Conservation (phyloP, 106 monocot species). For the Allium sativum region DNA sequence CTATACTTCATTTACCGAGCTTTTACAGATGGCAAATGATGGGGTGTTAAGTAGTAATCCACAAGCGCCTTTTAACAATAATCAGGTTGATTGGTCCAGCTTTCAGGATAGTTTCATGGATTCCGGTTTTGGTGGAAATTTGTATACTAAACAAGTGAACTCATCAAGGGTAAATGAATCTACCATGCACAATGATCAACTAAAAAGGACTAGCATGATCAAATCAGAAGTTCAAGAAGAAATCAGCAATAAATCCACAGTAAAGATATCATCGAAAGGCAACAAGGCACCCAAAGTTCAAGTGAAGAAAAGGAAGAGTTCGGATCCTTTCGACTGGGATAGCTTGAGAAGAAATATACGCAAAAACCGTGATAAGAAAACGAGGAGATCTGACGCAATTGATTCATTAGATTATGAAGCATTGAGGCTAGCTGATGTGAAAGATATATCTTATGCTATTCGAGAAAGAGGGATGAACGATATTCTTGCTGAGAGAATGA, state of each 20-base stretch:
- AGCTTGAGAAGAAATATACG: slow-evolving; percentile 34
- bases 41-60: not conserved
- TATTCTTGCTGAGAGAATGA: slow-evolving; percentile 74
- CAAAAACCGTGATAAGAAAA: slow-evolving; percentile 15
- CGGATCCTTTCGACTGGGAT: slow-evolving; percentile 79
- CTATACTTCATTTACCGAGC: slow-evolving; percentile 44
- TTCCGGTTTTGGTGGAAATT: not conserved
- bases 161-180: slow-evolving; percentile 1
- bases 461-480: slow-evolving; percentile 87
- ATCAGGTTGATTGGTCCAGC: not conserved
- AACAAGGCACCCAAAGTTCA: slow-evolving; percentile 17
- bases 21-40: slow-evolving; percentile 42
- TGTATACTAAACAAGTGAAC: not conserved
- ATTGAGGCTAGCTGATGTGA: slow-evolving; percentile 49
- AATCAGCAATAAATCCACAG: slow-evolving; percentile 10
- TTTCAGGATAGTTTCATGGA: too few species aligned
- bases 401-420: slow-evolving; percentile 81
- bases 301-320: slow-evolving; percentile 19
- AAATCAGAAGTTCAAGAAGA: not conserved
- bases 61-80: not conserved
- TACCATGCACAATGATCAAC: not conserved
- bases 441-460: slow-evolving; percentile 61
- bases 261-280: slow-evolving; percentile 14
- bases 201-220: not conserved
- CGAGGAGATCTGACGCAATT: slow-evolving; percentile 36